These are phyloP conservation scores for Botryococcus braunii DNA, from an alignment of 163 green algal genomes.

Conservation along the genomic window DNA sequence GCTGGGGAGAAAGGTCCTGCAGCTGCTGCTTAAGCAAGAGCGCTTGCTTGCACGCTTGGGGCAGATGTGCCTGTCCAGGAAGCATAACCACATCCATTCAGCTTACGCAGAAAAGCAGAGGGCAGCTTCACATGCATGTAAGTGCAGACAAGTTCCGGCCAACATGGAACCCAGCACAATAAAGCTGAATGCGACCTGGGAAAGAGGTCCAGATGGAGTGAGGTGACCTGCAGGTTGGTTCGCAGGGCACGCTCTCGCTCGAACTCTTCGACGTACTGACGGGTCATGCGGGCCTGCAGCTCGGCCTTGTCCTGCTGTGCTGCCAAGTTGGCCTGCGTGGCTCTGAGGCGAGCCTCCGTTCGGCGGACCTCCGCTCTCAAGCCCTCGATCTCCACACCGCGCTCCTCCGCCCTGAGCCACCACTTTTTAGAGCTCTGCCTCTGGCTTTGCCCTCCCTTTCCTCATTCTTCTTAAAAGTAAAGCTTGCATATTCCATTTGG, in stretches of 20 bases:
- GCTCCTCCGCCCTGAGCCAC: slow-evolving; percentile 2
- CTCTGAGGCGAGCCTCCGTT: neutral
- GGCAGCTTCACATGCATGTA: no score
- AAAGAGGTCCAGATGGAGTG: neutral
- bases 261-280: slow-evolving; percentile 4
- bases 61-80: no score
- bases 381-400: slow-evolving; percentile 6
- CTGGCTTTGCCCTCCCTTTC: neutral
- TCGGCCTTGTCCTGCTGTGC: slow-evolving; percentile 7
- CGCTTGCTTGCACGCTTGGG: no score
- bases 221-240: neutral
- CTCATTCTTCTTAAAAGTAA: neutral
- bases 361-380: slow-evolving; percentile 4
- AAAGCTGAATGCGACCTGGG: no score
- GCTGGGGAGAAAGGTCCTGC: no score
- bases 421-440: neutral
- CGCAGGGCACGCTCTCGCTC: neutral
- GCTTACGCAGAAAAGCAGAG: no score
- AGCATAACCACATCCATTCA: no score
- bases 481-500: neutral
- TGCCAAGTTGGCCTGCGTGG: slow-evolving; percentile 1
- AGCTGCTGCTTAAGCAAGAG: no score
- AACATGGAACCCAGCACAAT: no score
- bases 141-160: no score
- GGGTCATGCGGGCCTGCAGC: slow-evolving; percentile 4